These are phyloP conservation scores for Albizia julibrissin DNA, from an alignment of 306 rosid species.

Conservation along the genomic window DNA sequence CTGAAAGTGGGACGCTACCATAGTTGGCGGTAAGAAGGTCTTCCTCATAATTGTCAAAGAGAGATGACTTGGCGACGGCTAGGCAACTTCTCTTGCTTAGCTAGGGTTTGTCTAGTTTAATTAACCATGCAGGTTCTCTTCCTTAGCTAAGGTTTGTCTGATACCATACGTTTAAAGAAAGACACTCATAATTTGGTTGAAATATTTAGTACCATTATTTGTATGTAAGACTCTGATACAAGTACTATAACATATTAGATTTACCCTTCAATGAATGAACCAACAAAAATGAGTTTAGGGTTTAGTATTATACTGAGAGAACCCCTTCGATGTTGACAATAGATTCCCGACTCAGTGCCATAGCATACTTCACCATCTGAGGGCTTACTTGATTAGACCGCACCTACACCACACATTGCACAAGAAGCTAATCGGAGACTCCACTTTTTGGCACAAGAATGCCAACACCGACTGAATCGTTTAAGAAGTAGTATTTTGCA, in stretches of 20 bases:
- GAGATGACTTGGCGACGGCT: constrained; percentile 37
- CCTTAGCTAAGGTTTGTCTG: no score
- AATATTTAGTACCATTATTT: no score
- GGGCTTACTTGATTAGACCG: constrained; percentile 66
- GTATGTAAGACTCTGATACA: no score
- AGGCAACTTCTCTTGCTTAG: constrained; percentile 71
- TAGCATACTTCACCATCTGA: constrained; percentile 83
- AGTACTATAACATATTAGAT: no score
- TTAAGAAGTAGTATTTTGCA: no score
- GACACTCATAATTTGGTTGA: no score
- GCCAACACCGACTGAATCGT: no score
- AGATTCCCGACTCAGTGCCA: constrained; percentile 75
- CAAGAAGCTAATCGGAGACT: neutral
- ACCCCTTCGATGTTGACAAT: constrained; percentile 72
- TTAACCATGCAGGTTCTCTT: no score
- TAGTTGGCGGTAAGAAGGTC: constrained; percentile 72
- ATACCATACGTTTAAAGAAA: no score
- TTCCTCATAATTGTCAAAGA: constrained; percentile 47
- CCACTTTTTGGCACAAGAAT: no score
- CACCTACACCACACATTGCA: constrained; percentile 79
- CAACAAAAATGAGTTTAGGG: no score
- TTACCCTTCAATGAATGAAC: no score
- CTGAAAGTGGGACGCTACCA: constrained; percentile 65
- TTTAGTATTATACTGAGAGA: constrained; percentile 40
- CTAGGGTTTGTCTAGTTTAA: neutral